Percentiles rank a stretch among this genome's conserved stretches.
Conservation (phyloP, 148 eudicot genomes). For the Hydrangea macrophylla region DNA sequence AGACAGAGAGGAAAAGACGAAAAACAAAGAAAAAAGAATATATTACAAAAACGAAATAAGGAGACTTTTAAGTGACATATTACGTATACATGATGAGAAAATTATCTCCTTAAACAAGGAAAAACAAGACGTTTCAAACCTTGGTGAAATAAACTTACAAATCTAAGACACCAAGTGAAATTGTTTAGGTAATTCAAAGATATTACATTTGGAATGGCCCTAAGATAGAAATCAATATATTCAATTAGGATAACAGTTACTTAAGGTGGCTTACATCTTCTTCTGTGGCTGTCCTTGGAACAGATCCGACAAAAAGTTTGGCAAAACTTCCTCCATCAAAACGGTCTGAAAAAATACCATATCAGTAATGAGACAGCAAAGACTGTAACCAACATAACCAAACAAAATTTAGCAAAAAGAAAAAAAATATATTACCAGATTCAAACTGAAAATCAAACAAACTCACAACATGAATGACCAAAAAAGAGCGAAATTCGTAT, state of each 20-base stretch:
- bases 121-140: not conserved
- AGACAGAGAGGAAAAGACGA: too few relatives aligned
- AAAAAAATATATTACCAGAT: not conserved
- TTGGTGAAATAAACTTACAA: not conserved
- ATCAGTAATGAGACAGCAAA: not conserved
- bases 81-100: too few relatives aligned
- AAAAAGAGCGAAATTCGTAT: not conserved
- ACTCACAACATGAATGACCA: not conserved
- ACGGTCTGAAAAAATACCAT: constrained; percentile 31
- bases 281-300: constrained; percentile 82
- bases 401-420: not conserved
- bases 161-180: not conserved
- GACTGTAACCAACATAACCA: not conserved
- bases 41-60: too few relatives aligned
- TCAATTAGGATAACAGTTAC: not conserved
- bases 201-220: not conserved
- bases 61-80: too few relatives aligned
- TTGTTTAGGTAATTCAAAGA: not conserved
- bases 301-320: constrained; percentile 90
- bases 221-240: not conserved
- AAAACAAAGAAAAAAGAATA: not conserved
- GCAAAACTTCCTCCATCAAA: constrained; percentile 59
- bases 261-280: constrained; percentile 54
- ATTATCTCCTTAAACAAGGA: not conserved
- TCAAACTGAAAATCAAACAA: not conserved